Conservation (phyloP, 1,284 basidiomycete species). For the Moesziomyces aphidis region DNA sequence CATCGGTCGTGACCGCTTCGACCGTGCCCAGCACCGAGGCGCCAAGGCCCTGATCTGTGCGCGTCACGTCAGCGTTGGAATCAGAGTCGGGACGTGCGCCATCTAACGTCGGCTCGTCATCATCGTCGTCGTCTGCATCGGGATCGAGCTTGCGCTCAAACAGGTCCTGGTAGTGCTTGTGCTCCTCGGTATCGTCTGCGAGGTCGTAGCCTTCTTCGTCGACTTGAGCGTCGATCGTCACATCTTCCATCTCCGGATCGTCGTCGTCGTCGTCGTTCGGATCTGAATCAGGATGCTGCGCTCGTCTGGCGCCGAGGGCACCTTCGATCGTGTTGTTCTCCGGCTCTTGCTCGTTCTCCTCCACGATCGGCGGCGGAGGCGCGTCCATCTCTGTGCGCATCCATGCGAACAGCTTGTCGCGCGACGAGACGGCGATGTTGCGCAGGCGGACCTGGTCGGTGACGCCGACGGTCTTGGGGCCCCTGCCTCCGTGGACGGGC, state of each 20-base stretch:
- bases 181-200: constrained; percentile 36
- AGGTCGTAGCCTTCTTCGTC: constrained; percentile 18
- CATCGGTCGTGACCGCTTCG: constrained; percentile 16
- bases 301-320: constrained; percentile 7
- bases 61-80: background rate
- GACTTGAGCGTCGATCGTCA: constrained; percentile 10
- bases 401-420: constrained; percentile 61
- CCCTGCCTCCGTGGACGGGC: constrained; percentile 45
- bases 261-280: constrained; percentile 11
- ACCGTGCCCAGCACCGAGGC: constrained; percentile 36
- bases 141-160: constrained; percentile 51
- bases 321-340: constrained; percentile 37
- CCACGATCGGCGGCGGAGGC: constrained; percentile 50
- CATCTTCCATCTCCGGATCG: constrained; percentile 34
- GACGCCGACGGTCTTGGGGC: constrained; percentile 42
- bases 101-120: background rate
- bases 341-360: constrained; percentile 35
- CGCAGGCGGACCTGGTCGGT: constrained; percentile 59
- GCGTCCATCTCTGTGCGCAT: constrained; percentile 55
- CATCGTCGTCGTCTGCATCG: constrained; percentile 42
- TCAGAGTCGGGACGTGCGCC: background rate
- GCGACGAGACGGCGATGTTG: constrained; percentile 54
- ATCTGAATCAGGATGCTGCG: background rate
- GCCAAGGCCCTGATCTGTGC: constrained; percentile 19
- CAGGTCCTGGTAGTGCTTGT: constrained; percentile 37